Percentiles rank a stretch among this genome's conserved stretches.
phyloP scores from a whole-genome alignment of 2,329 filamentous ascomycete species.

The Claviceps sp. region DNA sequence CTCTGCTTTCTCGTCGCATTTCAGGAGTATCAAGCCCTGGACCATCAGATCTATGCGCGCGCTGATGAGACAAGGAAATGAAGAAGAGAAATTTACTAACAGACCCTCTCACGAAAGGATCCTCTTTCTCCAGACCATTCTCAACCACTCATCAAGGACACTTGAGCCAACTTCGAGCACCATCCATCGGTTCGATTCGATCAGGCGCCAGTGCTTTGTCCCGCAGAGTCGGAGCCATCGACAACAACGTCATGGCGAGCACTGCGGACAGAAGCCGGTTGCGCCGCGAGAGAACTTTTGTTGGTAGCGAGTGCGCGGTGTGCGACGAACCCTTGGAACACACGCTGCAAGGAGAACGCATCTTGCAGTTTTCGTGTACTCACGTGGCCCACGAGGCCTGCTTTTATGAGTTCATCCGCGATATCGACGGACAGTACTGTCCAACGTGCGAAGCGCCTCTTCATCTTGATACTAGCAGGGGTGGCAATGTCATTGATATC shows the following conservation, averaged over 20 bases:
- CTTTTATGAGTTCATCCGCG: conserved; percentile 96
- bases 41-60: neutral
- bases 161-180: conserved; percentile 17
- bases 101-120: neutral
- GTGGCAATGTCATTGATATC: conserved; percentile 84
- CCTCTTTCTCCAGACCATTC: conserved; percentile 8
- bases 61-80: neutral
- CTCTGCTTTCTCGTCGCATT: neutral
- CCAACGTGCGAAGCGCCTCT: conserved; percentile 87
- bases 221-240: conserved; percentile 23
- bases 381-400: conserved; percentile 97
- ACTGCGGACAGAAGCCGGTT: conserved; percentile 59
- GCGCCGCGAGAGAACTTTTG: conserved; percentile 83
- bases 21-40: neutral
- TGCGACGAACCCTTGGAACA: conserved; percentile 96
- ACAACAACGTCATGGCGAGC: conserved; percentile 31
- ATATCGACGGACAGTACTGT: conserved; percentile 87
- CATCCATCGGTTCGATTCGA: conserved; percentile 20
- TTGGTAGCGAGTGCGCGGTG: conserved; percentile 86
- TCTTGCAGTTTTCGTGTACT: conserved; percentile 90
- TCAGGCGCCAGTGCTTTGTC: conserved; percentile 19
- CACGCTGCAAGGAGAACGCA: conserved; percentile 82
- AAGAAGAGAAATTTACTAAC: neutral
- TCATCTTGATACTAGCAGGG: conserved; percentile 81
- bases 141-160: conserved; percentile 14